Evolutionary conservation across 495 filamentous ascomycete genomes (phyloP).

Genomic region (Trichoderma erinaceum): DNA sequence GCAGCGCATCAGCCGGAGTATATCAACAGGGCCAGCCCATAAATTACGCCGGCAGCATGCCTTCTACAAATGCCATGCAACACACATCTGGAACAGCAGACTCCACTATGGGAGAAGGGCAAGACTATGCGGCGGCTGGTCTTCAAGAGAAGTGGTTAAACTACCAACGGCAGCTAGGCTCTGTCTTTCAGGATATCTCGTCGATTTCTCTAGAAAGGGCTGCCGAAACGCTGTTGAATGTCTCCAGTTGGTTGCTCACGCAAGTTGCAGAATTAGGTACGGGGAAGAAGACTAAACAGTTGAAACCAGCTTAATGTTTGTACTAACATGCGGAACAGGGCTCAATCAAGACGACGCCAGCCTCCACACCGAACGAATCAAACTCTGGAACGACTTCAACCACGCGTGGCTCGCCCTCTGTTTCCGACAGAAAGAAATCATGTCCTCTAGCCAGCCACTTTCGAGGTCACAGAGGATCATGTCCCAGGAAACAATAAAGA

Average conservation of each 20-base stretch:
- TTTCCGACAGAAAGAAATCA: slow-evolving; percentile 79
- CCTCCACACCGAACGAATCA: slow-evolving; percentile 62
- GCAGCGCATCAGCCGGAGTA: slow-evolving; percentile 34
- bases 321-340: slow-evolving; percentile 24
- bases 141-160: slow-evolving; percentile 62
- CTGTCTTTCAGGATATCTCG: slow-evolving; percentile 68
- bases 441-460: slow-evolving; percentile 53
- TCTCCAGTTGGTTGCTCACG: slow-evolving; percentile 80
- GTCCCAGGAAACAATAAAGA: slow-evolving; percentile 59
- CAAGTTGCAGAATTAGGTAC: slow-evolving; percentile 80
- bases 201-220: slow-evolving; percentile 69
- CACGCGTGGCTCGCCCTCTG: slow-evolving; percentile 84
- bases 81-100: slow-evolving; percentile 36
- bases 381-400: slow-evolving; percentile 93
- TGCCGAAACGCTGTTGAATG: slow-evolving; percentile 62
- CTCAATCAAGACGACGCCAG: slow-evolving; percentile 62
- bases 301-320: slow-evolving; percentile 19
- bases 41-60: slow-evolving; percentile 38
- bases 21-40: slow-evolving; percentile 47
- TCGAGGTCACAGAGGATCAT: slow-evolving; percentile 61
- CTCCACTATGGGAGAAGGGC: slow-evolving; percentile 37
- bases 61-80: slow-evolving; percentile 36
- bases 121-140: slow-evolving; percentile 30
- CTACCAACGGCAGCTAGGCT: slow-evolving; percentile 67
- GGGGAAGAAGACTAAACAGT: slow-evolving; percentile 29